phyloP scores from a whole-genome alignment of 1,139 yeast genomes.

The Candida dubliniensis region DNA sequence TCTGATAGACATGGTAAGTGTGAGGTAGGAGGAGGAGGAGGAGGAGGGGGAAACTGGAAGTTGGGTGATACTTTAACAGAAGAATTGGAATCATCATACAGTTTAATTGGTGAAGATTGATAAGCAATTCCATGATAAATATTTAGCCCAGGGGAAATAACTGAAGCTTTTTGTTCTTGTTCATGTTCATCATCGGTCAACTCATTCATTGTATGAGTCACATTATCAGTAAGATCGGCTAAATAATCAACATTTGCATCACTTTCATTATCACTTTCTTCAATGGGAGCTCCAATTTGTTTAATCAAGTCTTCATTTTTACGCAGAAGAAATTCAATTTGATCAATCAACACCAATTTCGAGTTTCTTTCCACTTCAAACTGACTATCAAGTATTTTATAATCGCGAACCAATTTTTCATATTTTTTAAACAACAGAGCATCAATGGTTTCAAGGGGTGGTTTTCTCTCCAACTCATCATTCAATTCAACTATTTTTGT shows the following conservation, averaged over 20 bases:
- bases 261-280: slow-evolving; percentile 1
- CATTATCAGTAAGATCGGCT: background rate
- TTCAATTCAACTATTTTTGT: slow-evolving; percentile 27
- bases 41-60: slow-evolving; percentile 26
- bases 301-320: slow-evolving; percentile 32
- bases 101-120: slow-evolving; percentile 31
- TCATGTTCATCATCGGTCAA: slow-evolving; percentile 12
- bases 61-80: slow-evolving; percentile 24
- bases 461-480: slow-evolving; percentile 21
- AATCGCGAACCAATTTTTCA: slow-evolving; percentile 36
- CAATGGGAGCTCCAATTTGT: slow-evolving; percentile 8
- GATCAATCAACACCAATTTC: slow-evolving; percentile 53
- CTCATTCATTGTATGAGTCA: slow-evolving; percentile 5
- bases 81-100: slow-evolving; percentile 13
- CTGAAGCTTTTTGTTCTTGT: slow-evolving; percentile 19
- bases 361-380: slow-evolving; percentile 51
- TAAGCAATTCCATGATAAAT: slow-evolving; percentile 1
- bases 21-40: slow-evolving; percentile 3
- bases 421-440: slow-evolving; percentile 23
- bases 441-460: slow-evolving; percentile 1
- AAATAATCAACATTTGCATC: background rate
- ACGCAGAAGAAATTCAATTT: slow-evolving; percentile 49
- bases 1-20: too few species aligned
- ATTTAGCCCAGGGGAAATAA: slow-evolving; percentile 2
- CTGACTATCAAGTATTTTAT: slow-evolving; percentile 40